Percentiles rank a stretch among this genome's conserved stretches.
phyloP scores from a whole-genome alignment of 306 rosid species.

The Acacia confusa region DNA sequence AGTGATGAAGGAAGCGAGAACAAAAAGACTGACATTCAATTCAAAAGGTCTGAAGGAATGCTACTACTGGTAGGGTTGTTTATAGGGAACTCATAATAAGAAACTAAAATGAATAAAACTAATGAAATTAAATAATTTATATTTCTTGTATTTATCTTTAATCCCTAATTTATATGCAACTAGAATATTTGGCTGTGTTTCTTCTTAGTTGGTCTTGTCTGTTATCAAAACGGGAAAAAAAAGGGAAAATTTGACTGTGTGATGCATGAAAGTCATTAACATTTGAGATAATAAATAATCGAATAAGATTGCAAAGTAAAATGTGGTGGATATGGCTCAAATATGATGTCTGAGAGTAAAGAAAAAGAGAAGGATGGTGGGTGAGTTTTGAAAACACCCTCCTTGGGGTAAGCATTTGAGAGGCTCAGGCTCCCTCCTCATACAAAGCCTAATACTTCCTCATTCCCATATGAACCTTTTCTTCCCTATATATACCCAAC shows the following conservation, averaged over 20 bases:
- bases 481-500: background rate
- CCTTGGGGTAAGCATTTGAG: background rate
- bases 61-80: background rate
- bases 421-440: background rate
- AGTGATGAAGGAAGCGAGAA: background rate
- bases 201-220: too few relatives aligned
- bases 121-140: too few relatives aligned
- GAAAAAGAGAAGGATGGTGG: background rate
- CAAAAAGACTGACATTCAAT: background rate
- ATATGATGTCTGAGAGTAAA: background rate
- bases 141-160: background rate
- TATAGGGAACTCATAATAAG: background rate
- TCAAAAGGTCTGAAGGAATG: background rate
- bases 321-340: too few relatives aligned
- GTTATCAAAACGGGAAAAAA: too few relatives aligned
- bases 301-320: background rate
- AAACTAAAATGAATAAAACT: too few relatives aligned
- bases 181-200: background rate
- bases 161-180: background rate
- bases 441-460: too few relatives aligned
- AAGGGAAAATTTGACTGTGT: background rate
- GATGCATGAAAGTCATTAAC: background rate
- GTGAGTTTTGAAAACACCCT: background rate
- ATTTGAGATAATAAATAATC: background rate
- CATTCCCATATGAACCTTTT: background rate